These are phyloP conservation scores for Grosmannia clavigera DNA, from an alignment of 2,329 filamentous ascomycete genomes.

Conservation along the genomic window DNA sequence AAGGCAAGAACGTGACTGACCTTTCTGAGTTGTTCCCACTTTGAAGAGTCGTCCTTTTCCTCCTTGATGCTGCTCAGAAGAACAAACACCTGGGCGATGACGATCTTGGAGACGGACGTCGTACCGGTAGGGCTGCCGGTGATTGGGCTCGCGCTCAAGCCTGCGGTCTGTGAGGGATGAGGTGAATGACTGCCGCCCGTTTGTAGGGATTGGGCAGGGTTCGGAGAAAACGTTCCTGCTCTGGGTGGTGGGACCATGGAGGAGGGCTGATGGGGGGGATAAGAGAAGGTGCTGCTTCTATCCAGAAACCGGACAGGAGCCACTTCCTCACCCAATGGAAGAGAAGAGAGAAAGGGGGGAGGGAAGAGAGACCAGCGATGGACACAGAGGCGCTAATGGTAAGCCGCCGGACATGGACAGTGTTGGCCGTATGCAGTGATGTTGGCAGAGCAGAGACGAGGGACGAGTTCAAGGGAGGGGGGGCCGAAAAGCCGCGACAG, in stretches of 20 bases:
- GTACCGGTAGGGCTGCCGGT: conserved; percentile 50
- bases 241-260: conserved; percentile 48
- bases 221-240: conserved; percentile 53
- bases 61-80: conserved; percentile 90
- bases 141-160: conserved; percentile 47
- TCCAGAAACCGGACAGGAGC: conserved; percentile 14
- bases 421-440: background rate
- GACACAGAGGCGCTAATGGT: background rate
- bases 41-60: conserved; percentile 71
- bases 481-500: background rate
- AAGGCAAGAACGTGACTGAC: conserved; percentile 33
- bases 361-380: background rate
- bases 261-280: conserved; percentile 8
- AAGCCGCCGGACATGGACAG: conserved; percentile 5
- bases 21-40: conserved; percentile 94
- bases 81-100: conserved; percentile 89
- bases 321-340: conserved; percentile 13
- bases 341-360: conserved; percentile 3
- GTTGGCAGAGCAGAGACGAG: background rate
- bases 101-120: conserved; percentile 75
- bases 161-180: conserved; percentile 43
- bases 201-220: conserved; percentile 44
- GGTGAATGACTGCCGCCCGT: conserved; percentile 43
- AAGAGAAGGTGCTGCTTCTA: conserved; percentile 12
- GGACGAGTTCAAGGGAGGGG: background rate